Conservation (phyloP, 257 asterid species). For the Osmanthus fragrans region DNA sequence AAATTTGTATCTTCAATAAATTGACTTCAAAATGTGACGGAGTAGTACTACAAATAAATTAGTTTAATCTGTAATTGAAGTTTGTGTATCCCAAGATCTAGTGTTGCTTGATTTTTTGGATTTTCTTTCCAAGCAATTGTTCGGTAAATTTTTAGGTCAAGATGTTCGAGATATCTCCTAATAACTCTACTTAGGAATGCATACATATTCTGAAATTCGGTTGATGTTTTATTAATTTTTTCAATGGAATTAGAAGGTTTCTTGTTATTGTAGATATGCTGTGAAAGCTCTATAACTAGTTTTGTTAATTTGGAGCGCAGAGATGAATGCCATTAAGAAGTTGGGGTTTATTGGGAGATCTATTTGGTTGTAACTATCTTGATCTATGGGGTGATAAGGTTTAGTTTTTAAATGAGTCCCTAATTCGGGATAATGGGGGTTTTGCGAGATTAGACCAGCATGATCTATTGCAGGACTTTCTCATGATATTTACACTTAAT, state of each 20-base stretch:
- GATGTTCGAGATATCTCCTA: neutral
- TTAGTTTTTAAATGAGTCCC: neutral
- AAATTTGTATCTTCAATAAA: constrained; percentile 5
- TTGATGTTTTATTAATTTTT: neutral
- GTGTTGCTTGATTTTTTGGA: constrained; percentile 18
- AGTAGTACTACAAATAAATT: neutral
- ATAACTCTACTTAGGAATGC: neutral
- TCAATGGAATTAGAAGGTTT: constrained; percentile 6
- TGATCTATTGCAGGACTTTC: neutral
- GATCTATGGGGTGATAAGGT: neutral
- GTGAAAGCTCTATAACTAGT: neutral
- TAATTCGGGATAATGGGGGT: neutral
- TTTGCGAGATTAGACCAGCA: neutral
- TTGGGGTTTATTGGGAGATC: neutral
- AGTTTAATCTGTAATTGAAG: constrained; percentile 10
- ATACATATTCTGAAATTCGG: neutral
- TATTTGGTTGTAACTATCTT: neutral
- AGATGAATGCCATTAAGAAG: neutral
- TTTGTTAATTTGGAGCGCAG: neutral
- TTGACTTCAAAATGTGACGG: constrained; percentile 19
- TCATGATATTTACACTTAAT: neutral
- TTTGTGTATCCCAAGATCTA: constrained; percentile 34
- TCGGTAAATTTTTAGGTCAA: constrained; percentile 8
- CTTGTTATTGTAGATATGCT: neutral
- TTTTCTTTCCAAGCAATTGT: neutral